Percentiles rank a stretch among this genome's conserved stretches.
Conservation (phyloP, 495 filamentous ascomycete genomes). For the Collariella sp. region DNA sequence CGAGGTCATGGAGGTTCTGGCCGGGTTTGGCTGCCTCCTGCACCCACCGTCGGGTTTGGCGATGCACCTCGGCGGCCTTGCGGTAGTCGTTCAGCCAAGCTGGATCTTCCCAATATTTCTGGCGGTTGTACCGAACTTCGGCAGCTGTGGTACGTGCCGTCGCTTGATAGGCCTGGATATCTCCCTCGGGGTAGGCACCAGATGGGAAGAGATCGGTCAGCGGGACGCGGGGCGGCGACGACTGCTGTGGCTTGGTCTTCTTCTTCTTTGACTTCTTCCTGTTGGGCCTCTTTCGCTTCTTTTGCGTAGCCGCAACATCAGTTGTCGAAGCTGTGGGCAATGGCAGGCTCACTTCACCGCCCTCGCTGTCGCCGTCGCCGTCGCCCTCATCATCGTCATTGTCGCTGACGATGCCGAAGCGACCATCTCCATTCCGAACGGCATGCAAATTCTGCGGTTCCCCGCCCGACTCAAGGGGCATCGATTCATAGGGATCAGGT, state of each 20-base stretch:
- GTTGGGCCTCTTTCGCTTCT: constrained; percentile 76
- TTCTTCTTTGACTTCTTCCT: constrained; percentile 46
- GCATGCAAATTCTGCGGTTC: neutral
- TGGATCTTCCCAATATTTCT: constrained; percentile 57
- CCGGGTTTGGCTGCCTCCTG: constrained; percentile 76
- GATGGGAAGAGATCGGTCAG: constrained; percentile 68
- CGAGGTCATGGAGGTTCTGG: constrained; percentile 69
- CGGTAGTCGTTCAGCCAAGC: constrained; percentile 73
- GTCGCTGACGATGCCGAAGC: constrained; percentile 18
- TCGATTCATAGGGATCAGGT: neutral
- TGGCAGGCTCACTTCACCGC: constrained; percentile 7
- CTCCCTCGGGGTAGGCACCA: constrained; percentile 64
- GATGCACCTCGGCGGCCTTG: constrained; percentile 78
- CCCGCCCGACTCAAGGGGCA: neutral
- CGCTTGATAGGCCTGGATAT: constrained; percentile 76
- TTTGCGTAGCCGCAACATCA: constrained; percentile 33
- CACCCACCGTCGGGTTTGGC: constrained; percentile 77
- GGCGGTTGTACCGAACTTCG: constrained; percentile 74
- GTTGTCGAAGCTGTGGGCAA: constrained; percentile 16
- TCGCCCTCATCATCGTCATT: constrained; percentile 59
- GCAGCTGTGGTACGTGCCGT: constrained; percentile 72
- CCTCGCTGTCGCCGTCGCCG: constrained; percentile 34
- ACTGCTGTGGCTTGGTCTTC: constrained; percentile 57
- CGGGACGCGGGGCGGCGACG: constrained; percentile 66
- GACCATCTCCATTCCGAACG: neutral